A percentile compares a stretch with the other conserved stretches of the same genome.
These are phyloP conservation scores for Penicillium coprophilum DNA, from an alignment of 495 filamentous ascomycete genomes.

Conservation along the genomic window DNA sequence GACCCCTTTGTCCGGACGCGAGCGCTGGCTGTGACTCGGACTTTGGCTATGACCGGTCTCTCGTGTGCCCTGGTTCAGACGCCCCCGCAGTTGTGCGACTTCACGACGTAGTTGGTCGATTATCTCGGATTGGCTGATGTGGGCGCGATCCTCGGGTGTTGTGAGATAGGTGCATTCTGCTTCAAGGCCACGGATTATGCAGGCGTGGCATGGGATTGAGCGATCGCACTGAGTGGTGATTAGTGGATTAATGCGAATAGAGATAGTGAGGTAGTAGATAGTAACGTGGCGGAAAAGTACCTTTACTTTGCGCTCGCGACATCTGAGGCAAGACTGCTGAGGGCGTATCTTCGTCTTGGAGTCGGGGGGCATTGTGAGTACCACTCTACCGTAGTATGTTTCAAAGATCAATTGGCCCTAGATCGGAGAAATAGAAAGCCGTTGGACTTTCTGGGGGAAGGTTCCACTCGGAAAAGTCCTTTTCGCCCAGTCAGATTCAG, in stretches of 20 bases:
- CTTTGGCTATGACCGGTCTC: constrained; percentile 4
- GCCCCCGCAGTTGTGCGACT: constrained; percentile 27
- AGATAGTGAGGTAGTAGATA: neutral
- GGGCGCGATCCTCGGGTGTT: constrained; percentile 34
- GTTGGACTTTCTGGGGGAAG: neutral
- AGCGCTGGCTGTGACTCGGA: neutral
- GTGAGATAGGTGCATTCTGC: constrained; percentile 37
- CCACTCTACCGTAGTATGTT: neutral
- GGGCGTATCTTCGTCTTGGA: constrained; percentile 31
- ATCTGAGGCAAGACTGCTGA: constrained; percentile 35
- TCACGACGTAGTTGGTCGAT: constrained; percentile 34
- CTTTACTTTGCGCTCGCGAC: constrained; percentile 39
- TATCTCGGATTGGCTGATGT: constrained; percentile 36
- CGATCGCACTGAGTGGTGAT: constrained; percentile 31
- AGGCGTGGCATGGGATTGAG: constrained; percentile 33
- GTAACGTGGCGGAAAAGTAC: constrained; percentile 10
- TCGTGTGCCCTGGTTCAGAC: constrained; percentile 18
- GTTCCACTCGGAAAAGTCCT: constrained; percentile 2
- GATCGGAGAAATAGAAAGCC: neutral
- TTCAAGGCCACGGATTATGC: constrained; percentile 32
- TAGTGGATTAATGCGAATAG: neutral
- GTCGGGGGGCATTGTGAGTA: constrained; percentile 18
- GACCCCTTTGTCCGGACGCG: neutral
- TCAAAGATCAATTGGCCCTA: neutral
- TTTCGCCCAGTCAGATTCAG: constrained; percentile 9